Base-by-base conservation (phyloP, 2,329 filamentous ascomycete genomes). In the Bipolaris oryzae region DNA sequence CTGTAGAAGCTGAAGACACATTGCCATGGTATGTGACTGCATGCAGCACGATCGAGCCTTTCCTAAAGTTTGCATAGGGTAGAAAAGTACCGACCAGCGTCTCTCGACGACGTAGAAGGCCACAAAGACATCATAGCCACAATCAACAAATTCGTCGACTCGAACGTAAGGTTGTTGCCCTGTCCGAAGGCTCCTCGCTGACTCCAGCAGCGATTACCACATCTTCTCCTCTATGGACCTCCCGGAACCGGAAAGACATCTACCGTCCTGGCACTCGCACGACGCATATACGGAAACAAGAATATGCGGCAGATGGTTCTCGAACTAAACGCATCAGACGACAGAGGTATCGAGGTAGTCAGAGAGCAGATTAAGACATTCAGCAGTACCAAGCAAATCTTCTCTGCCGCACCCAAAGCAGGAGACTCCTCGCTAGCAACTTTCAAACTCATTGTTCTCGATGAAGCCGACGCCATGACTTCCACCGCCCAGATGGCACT, bases 391-490 rank as follows among this genome's bases (percentile, higher is more conserved):
- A 97, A 96, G 78, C 95, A 99, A 74, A 99, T 99, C 69, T 99
- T 99, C 80, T 86, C 85, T n/a, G 81, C 84, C 39, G 81, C 82
- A 7, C 79, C 84, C 1, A 78, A 78, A 33, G 71, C 82, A 5
- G 72, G 76, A 39, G 78, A 84, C 11, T 79, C 77, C 11, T 75
- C 77, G 31, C 78, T 94, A 23, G 91, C 90, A 0, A 85, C 85
- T 3, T 99, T 90, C 82, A 99, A 99, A 81, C 87, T 99, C 66
- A 98, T 99, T 73, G 91, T 99, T 53, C 86, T 99, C 4, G 95
- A 99, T 76, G 95, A 99, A 81, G 95, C 95, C n/a, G 95, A 99
- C 76, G 95, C 95, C 51, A 99, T 99, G 95, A 99, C 95, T n/a
- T 90, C 91, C 51, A 96, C 94, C 0, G 95, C 95, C 5, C 95